Base-by-base conservation (phyloP, 768 basidiomycete species). In the Trametes coccinea region DNA sequence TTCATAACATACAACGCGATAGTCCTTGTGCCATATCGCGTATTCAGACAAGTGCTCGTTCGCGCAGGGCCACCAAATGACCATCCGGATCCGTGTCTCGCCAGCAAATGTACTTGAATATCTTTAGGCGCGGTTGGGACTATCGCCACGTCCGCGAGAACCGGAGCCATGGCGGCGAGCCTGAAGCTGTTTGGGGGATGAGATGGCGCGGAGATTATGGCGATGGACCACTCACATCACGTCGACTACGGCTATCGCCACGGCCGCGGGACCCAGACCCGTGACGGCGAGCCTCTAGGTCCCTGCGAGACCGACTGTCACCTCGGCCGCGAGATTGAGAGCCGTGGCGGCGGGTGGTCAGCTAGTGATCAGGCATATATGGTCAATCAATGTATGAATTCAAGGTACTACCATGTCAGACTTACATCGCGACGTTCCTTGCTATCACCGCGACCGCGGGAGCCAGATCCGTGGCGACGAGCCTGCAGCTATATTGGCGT, bases 101-200 rank as follows among this genome's bases (percentile, higher is more conserved):
- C 5, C 14, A 9, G 41, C 14, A 43, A 9, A 5, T 43, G n/a
- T 14, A 6, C 41, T 43, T 14, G 41, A 8, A 8, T 43, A 11
- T 8, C n/a, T 43, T 37, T 22, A 53, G 37, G 34, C 43, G n/a
- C 59, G 63, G 55, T 14, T 47, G 55, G 45, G 46, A 40, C 48
- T 49, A 8, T 49, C 45, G 16, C 53, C 45, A 41, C 56, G 56
- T 6, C 56, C 51, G 16, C 56, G 56, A 45, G 51, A 58, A 29
- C 41, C 52, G 16, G 53, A 54, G 9, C 62, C 53, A 30, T 64
- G 57, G n/a, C 62, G 49, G 40, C 58, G 62, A 31, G 62, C 45
- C 40, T 56, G 34, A 3, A 45, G 49, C 61, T 43, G 5, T 43
- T 43, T 5, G 14, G 41, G 5, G 14, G 14, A 5, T 8, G 8